phyloP scores from a whole-genome alignment of 352 stramenopile genomes.

The Pythium folliculosum region DNA sequence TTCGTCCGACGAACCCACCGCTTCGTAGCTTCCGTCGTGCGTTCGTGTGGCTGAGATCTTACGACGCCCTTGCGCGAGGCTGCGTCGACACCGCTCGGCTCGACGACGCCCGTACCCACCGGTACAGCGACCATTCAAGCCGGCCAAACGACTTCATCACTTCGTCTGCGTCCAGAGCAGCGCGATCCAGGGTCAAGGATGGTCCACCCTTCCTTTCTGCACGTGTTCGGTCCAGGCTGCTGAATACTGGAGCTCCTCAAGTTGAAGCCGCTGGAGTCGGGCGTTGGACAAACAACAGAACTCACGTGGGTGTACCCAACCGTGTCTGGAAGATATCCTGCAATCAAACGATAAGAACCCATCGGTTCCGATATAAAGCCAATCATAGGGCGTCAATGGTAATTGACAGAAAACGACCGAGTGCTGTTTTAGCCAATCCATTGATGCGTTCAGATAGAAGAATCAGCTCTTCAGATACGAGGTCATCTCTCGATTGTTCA shows the following conservation, averaged over 20 bases:
- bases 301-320: neutral
- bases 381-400: neutral
- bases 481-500: neutral
- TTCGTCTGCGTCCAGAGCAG: neutral
- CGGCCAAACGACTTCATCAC: neutral
- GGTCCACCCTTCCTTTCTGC: slow-evolving; percentile 9
- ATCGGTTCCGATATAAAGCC: neutral
- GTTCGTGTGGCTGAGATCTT: slow-evolving; percentile 9
- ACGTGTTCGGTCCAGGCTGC: neutral
- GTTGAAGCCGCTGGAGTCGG: neutral
- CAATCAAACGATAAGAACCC: neutral
- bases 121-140: neutral
- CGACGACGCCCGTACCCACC: neutral
- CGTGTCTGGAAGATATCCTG: neutral
- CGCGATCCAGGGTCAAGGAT: neutral
- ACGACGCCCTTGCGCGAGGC: neutral
- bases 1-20: slow-evolving; percentile 1
- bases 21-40: neutral
- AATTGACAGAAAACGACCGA: neutral
- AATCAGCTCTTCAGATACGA: neutral
- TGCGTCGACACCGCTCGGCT: neutral
- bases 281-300: neutral
- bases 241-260: neutral
- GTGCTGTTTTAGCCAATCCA: neutral
- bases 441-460: neutral